Evolutionary conservation across 345 rosid species (phyloP), one percentile per base, ranked within the genome.

Genomic region (Populus euphratica): DNA sequence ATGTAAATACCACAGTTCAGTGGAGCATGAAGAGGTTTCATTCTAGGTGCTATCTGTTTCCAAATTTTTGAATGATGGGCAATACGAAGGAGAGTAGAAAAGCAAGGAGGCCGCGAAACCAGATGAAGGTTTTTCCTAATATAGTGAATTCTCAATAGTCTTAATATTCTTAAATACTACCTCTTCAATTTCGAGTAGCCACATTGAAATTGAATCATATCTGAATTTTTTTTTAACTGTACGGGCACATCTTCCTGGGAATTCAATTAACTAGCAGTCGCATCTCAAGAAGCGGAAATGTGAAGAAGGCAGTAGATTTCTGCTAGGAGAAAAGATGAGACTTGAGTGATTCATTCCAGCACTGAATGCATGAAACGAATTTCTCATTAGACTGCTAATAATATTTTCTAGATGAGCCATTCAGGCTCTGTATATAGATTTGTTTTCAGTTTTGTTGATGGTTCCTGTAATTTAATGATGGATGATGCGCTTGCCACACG

Each of bases 1-100:
- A 67, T 67, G 70, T 67, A 67, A 67, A 67, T 67, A 67, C 85
- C 83, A 83, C 79, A 78, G 81, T 39, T 63, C 54, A 2, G 17
- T 20, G 71, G 83, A 81, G 73, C 80, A 43, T 41, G 82, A 77
- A 59, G 79, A 79, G 38, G 9, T 7, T 20, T 18, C 2, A 72
- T 20, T 17, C 13, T 1, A 77, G 49, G 65, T 23, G 49, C 12
- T 69, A 77, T 43, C 70, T 59, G 62, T 61, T 52, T 65, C 64
- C 13, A 61, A 13, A 65, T 54, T 62, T 72, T 52, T 54, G 82
- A 72, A 72, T 16, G 72, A 25, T 62, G 35, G 66, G 31, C 73
- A 56, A 27, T 27, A 41, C 38, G 39, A 21, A 59, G 39, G 75
- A 47, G 56, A 76, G 62, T 71, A 59, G 18, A 77, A 62, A 75